These are phyloP conservation scores for Haematococcus lacustris DNA, from an alignment of 139 green algal species.

Conservation along the genomic window DNA sequence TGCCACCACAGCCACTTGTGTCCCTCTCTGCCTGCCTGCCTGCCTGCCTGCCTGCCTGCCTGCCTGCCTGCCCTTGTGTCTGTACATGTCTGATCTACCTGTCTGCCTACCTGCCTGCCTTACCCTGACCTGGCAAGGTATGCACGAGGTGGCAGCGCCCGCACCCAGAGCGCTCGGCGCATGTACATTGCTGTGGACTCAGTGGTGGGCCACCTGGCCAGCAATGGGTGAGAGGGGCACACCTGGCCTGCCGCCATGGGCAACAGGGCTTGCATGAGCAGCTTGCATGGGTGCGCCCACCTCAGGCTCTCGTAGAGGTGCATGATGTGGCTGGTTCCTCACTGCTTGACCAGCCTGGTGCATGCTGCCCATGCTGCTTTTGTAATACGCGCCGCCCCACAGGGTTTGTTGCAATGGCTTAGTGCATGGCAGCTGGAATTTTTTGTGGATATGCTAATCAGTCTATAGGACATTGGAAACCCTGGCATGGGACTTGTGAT, in stretches of 20 bases:
- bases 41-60: too few relatives aligned
- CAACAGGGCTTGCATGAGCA: too few relatives aligned
- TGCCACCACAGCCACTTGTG: too few relatives aligned
- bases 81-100: too few relatives aligned
- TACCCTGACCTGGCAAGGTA: too few relatives aligned
- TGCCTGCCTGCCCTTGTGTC: too few relatives aligned
- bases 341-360: too few relatives aligned
- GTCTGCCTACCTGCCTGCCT: too few relatives aligned
- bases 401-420: background rate
- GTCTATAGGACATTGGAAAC: background rate
- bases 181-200: constrained; percentile 47
- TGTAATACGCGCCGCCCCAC: background rate
- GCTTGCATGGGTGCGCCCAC: too few relatives aligned
- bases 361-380: background rate
- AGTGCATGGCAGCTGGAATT: background rate
- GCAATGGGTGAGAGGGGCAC: constrained; percentile 33
- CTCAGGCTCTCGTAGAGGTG: background rate
- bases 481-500: background rate
- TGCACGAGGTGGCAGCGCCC: constrained; percentile 38
- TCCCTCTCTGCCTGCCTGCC: too few relatives aligned
- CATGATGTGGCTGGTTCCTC: too few relatives aligned
- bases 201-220: constrained; percentile 31
- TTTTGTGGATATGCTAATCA: too few relatives aligned
- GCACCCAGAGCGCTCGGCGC: constrained; percentile 27
- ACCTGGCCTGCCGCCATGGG: background rate